Evolutionary conservation across 2,329 filamentous ascomycete species (phyloP).

Genomic region (Fusarium praegraminearum): DNA sequence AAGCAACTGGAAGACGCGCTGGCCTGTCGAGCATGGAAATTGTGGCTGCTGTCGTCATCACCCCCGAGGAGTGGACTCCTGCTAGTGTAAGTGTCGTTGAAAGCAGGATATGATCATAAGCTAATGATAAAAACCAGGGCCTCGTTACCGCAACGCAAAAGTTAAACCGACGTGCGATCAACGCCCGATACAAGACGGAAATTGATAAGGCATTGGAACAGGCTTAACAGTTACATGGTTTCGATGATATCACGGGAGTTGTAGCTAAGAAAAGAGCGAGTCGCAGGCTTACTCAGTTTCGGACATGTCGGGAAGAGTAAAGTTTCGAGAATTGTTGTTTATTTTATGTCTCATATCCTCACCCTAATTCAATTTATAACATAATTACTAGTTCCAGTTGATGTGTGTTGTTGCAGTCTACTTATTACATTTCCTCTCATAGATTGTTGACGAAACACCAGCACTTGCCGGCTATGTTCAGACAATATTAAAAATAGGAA

Average conservation of each 20-base stretch:
- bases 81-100: constrained; percentile 72
- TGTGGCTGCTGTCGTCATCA: constrained; percentile 79
- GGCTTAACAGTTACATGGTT: neutral
- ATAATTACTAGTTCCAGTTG: neutral
- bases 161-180: constrained; percentile 64
- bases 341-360: neutral
- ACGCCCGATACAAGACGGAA: constrained; percentile 61
- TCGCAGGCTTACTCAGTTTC: accelerated
- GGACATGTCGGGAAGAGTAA: accelerated
- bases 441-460: neutral
- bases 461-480: neutral
- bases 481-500: neutral
- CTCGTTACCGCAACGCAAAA: constrained; percentile 71
- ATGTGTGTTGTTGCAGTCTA: neutral
- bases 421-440: too few species aligned
- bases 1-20: constrained; percentile 71
- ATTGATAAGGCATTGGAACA: constrained; percentile 50
- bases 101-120: accelerated
- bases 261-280: accelerated
- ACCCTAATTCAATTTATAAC: neutral
- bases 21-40: constrained; percentile 79
- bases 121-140: constrained; percentile 53
- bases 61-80: constrained; percentile 89
- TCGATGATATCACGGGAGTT: too few species aligned
- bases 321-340: neutral